Base-by-base conservation (phyloP, 768 basidiomycete species). In the Collybiopsis confluens region DNA sequence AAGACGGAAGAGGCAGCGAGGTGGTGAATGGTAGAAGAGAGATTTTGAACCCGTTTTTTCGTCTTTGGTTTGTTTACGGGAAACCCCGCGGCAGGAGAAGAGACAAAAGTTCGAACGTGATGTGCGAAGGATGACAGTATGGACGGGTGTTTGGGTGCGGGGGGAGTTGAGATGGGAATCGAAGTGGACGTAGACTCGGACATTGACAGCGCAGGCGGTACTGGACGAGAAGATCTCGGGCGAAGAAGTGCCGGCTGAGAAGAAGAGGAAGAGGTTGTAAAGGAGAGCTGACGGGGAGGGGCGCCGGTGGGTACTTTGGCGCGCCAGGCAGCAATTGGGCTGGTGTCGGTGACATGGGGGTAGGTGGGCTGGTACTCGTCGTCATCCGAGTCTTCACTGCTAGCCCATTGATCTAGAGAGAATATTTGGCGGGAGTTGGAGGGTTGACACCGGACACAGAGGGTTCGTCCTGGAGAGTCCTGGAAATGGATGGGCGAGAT, bases 281-380 rank as follows among this genome's bases (percentile, higher is more conserved):
- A 16, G 5, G 8, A 16, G 37, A 23, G 30, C 4, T 26, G 30
- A n/a, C 24, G 35, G 4, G 47, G 47, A 5, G 47, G 47, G 4
- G 47, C 47, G 13, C 47, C 47, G 24, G 47, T 13, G 21, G 47
- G 47, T 23, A 48, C 5, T 2, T 35, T 48, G 7, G 47, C 47
- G 10, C 33, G 33, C 47, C 47, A 48, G 35, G 47, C 47, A 18
- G 47, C 47, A 2, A 48, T 48, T 23, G 47, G 33, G 24, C 47
- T 48, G 2, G 47, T 37, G 13, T 48, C 47, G 18, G 35, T 30
- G 30, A 48, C 47, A 13, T 15, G 16, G 26, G 21, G 26, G n/a
- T 26, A 27, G 2, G 30, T 45, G 3, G 35, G 45, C 28, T 48
- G 21, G 20, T 48, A n/a, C 21, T 37, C 42, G 24, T 20, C 18